Base-by-base conservation (phyloP, 805 yeast genomes). In the Metschnikowia amazonensis region DNA sequence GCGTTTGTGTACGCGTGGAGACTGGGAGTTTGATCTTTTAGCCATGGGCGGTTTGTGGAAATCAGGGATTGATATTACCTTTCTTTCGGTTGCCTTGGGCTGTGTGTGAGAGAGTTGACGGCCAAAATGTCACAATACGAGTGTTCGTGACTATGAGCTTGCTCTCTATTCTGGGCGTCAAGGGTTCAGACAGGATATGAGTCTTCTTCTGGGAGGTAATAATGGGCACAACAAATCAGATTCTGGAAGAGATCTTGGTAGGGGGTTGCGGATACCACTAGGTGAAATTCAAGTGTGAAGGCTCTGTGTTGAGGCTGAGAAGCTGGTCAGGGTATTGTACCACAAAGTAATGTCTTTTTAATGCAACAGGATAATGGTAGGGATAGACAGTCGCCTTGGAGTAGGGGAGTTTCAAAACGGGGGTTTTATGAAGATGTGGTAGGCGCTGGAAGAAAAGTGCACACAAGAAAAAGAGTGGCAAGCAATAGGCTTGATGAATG, bases 1-100 rank as follows among this genome's bases (percentile, higher is more conserved):
- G 31, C 48, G 38, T 30, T 49, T 49, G 36, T 41, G 30, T 23
- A 44, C 49, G 16, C 49, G 47, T n/a, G 55, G 55, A 24, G 50
- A 47, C 27, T 52, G 27, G 20, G 53, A 45, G 17, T 29, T 40
- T 10, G 55, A 44, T 36, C 55, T 37, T 31, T 47, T 49, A 7
- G 38, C 32, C 53, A 48, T 48, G 28, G n/a, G 3, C 11, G n/a
- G 18, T 16, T 33, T 9, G 18, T 9, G 14, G 27, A 38, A 30
- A 11, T 18, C 9, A 10, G 11, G 5, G n/a, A 3, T 6, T 14
- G 36, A 13, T 7, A 9, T 7, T 17, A 18, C 6, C 21, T 33
- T 16, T 18, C 4, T 3, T 33, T 18, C 10, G 5, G 36, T 17
- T 14, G 14, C 21, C 36, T 18, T 11, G 14, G 3, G 24, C 14